Base-by-base conservation (phyloP, 192 early-diverging fungal genomes). In the Coemansia sp. region DNA sequence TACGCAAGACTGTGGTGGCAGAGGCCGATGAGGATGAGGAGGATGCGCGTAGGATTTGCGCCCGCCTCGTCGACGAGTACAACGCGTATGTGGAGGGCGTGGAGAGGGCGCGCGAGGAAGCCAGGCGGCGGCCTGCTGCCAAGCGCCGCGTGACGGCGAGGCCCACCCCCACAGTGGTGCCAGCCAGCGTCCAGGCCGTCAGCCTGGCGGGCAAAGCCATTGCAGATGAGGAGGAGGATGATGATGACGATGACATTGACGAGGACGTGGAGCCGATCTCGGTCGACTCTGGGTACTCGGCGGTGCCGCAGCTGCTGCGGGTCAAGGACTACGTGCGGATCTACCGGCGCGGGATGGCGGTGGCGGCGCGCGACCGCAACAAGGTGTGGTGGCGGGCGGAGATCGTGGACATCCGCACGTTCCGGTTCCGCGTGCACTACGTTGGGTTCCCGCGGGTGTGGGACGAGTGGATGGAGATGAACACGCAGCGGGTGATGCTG, bases 391-490 rank as follows among this genome's bases (percentile, higher is more conserved):
- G 86, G 67, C 59, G 59, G 14, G 88, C 84, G 0, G 65, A 68
- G 15, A 84, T 90, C n/a, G 62, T 72, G n/a, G 88, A 85, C 19
- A 71, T 87, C 9, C 86, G 85, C 64, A 75, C 86, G 25, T 89
- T 86, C 40, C 68, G 88, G 37, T 73, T 89, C 1, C 69, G 87
- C 25, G 77, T 89, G 22, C 88, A 88, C 59, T 89, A 89, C 62
- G 73, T 74, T 22, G 86, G 86, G 6, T 86, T 84, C 20, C 71
- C 74, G 1, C 65, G 67, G 19, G 58, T 72, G 41, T 86, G 85
- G 62, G 86, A 89, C 57, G 88, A 89, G 65, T 89, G 88, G 88
- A 78, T 89, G 59, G 88, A 89, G 62, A 89, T 89, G 71, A 89
- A 87, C 59, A 88, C 87, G 22, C 85, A 89, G 60, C 82, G 88